A percentile compares a stretch with the other conserved stretches of the same genome.
phyloP scores from a whole-genome alignment of 1,139 yeast species.

The Yamadazyma taylorii region DNA sequence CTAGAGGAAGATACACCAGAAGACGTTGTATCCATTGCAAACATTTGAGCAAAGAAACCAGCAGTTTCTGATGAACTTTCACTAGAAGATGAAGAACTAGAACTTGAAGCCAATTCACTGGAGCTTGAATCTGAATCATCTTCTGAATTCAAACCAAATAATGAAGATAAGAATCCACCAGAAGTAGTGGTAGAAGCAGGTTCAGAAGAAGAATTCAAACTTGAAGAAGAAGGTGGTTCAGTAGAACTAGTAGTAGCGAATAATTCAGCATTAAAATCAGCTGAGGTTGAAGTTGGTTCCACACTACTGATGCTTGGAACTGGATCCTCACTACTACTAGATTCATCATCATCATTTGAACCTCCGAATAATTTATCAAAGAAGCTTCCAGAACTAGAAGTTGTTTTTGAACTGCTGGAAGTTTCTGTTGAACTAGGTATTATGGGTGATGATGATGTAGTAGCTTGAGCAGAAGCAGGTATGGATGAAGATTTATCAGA shows the following conservation, averaged over 20 bases:
- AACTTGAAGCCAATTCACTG: not conserved
- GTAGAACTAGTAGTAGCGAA: conserved; percentile 2
- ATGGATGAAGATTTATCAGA: not conserved
- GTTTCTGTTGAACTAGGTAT: conserved; percentile 1
- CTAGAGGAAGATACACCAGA: conserved; percentile 6
- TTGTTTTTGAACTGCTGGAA: conserved; percentile 2
- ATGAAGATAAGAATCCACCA: conserved; percentile 1
- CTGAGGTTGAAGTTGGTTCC: conserved; percentile 1
- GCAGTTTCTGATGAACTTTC: not conserved
- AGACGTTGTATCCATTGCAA: conserved; percentile 3
- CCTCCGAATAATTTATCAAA: conserved; percentile 4
- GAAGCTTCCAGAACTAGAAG: conserved; percentile 3
- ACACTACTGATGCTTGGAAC: conserved; percentile 3
- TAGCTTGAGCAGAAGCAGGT: not conserved
- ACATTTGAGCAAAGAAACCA: conserved; percentile 4
- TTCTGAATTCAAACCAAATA: conserved; percentile 1
- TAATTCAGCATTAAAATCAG: conserved; percentile 2
- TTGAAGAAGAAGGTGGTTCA: conserved; percentile 1
- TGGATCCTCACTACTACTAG: not conserved
- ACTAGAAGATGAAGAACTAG: not conserved
- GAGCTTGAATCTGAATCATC: conserved; percentile 6
- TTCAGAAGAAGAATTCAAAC: conserved; percentile 2
- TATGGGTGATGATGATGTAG: not conserved
- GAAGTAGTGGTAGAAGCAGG: conserved; percentile 1
- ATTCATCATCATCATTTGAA: conserved; percentile 1